phyloP scores from a whole-genome alignment of 192 early-diverging fungal genomes.

The Lobosporangium transversale region DNA sequence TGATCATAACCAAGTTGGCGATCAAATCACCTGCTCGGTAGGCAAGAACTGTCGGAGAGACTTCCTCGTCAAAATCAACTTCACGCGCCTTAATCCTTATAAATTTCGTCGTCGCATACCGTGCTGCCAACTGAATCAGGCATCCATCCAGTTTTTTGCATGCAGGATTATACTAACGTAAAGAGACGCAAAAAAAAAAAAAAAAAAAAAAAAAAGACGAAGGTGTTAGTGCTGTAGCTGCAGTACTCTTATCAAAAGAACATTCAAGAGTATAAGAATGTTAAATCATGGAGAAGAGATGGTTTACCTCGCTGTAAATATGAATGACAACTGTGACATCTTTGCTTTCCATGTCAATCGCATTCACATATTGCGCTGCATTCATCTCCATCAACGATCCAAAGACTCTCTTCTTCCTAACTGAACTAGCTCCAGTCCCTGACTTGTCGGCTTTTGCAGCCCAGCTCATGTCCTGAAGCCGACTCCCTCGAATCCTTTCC shows the following conservation, averaged over 20 bases:
- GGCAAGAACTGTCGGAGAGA: constrained; percentile 63
- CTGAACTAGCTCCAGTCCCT: constrained; percentile 11
- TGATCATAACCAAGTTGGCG: constrained; percentile 64
- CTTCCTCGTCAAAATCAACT: constrained; percentile 67
- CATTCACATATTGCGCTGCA: constrained; percentile 56
- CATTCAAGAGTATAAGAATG: neutral
- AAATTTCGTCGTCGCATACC: constrained; percentile 63
- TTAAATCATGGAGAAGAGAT: neutral
- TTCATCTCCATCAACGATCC: constrained; percentile 60
- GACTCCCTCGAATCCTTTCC: constrained; percentile 52
- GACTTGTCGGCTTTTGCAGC: constrained; percentile 16
- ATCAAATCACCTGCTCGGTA: constrained; percentile 63
- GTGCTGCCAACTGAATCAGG: constrained; percentile 56
- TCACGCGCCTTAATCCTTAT: constrained; percentile 60
- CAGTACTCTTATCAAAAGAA: neutral
- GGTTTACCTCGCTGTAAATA: constrained; percentile 60
- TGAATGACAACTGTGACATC: constrained; percentile 62
- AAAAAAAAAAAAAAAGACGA: constrained; percentile 5
- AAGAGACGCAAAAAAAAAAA: neutral
- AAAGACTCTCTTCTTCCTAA: constrained; percentile 47
- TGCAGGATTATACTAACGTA: constrained; percentile 19
- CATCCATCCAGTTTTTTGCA: constrained; percentile 57
- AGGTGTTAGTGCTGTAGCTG: too few relatives aligned
- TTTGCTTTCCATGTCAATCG: constrained; percentile 61
- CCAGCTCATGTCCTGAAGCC: constrained; percentile 54